phyloP scores from a whole-genome alignment of 1,139 yeast genomes.

The Debaryomyces sp. region DNA sequence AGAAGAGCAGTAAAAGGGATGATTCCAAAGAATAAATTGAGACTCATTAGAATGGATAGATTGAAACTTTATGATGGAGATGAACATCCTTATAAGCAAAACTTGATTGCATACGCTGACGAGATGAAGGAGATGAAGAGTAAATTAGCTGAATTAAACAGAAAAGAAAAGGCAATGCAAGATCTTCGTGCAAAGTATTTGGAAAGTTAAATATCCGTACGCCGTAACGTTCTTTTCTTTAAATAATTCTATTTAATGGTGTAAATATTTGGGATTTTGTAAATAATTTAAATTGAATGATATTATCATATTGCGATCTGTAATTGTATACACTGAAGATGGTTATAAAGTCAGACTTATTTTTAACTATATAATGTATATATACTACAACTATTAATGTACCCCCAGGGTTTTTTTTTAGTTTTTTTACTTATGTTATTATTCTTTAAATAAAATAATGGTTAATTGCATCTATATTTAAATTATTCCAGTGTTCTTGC shows the following conservation, averaged over 20 bases:
- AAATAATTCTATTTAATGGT: slow-evolving; percentile 15
- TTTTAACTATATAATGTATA: slow-evolving; percentile 6
- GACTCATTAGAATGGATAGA: slow-evolving; percentile 80
- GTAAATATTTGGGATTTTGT: slow-evolving; percentile 11
- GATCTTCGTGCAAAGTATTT: slow-evolving; percentile 42
- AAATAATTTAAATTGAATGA: slow-evolving; percentile 4
- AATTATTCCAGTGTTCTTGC: slow-evolving; percentile 3
- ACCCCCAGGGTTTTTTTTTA: slow-evolving; percentile 8
- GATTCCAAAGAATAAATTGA: slow-evolving; percentile 89
- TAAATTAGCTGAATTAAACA: slow-evolving; percentile 42
- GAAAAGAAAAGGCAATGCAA: slow-evolving; percentile 34
- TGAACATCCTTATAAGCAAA: slow-evolving; percentile 81
- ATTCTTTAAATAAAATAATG: slow-evolving; percentile 7
- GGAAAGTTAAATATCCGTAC: slow-evolving; percentile 18
- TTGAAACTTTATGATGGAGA: slow-evolving; percentile 87
- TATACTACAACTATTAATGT: slow-evolving; percentile 11
- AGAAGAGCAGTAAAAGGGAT: slow-evolving; percentile 90
- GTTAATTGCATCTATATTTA: not conserved
- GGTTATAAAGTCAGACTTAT: slow-evolving; percentile 1
- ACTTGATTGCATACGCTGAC: slow-evolving; percentile 85
- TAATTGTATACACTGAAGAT: not conserved
- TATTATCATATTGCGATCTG: not conserved
- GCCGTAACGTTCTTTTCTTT: not conserved
- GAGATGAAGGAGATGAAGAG: slow-evolving; percentile 59
- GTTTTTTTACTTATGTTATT: slow-evolving; percentile 6